Evolutionary conservation across 495 filamentous ascomycete species (phyloP).

Genomic region (Talaromyces adpressus): DNA sequence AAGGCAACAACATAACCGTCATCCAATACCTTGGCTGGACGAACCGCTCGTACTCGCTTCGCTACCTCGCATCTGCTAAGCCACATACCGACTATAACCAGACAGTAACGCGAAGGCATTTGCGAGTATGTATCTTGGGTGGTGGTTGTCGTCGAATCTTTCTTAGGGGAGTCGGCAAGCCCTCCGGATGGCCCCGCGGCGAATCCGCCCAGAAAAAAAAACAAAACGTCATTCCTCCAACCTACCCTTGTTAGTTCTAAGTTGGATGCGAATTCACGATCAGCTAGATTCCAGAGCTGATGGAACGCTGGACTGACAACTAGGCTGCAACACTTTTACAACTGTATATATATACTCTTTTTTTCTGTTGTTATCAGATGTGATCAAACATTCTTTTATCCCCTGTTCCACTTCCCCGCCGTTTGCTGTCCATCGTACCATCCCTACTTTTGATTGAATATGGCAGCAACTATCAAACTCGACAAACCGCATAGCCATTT

Average conservation of each 20-base stretch:
- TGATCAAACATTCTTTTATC: neutral
- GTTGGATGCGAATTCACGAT: neutral
- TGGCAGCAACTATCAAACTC: conserved; percentile 58
- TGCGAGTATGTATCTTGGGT: neutral
- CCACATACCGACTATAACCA: neutral
- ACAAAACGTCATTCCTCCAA: conserved; percentile 1
- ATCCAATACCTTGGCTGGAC: neutral
- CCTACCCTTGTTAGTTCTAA: neutral
- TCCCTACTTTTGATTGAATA: neutral
- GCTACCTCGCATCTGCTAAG: neutral
- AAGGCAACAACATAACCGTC: conserved; percentile 1
- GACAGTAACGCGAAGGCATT: neutral
- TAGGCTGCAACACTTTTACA: neutral
- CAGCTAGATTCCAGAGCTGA: neutral
- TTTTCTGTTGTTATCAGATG: neutral
- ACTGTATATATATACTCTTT: neutral
- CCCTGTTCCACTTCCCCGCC: neutral
- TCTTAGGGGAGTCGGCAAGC: neutral
- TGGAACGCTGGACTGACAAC: neutral
- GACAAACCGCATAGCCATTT: conserved; percentile 69
- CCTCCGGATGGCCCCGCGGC: neutral
- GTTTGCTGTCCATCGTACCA: neutral
- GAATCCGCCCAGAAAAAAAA: neutral
- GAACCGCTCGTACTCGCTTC: neutral
- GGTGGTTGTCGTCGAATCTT: neutral